Evolutionary conservation across 305 asterid genomes (phyloP).

Genomic region (Andrographis paniculata): DNA sequence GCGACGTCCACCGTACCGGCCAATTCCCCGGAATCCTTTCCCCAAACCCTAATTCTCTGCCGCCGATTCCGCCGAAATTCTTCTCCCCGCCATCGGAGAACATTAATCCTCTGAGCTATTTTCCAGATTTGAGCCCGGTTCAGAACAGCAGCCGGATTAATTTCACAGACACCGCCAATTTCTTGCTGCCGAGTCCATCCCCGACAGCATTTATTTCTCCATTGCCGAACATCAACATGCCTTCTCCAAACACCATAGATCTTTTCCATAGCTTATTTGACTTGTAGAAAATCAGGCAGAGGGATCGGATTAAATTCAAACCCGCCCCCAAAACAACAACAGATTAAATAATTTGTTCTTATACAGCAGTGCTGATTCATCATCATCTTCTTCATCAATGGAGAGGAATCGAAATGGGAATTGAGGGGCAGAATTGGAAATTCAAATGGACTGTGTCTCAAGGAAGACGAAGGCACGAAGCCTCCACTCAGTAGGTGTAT

Average conservation of each 20-base stretch:
- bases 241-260: conserved; percentile 70
- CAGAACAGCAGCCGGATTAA: conserved; percentile 32
- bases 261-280: conserved; percentile 61
- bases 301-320: too few relatives aligned
- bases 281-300: conserved; percentile 14
- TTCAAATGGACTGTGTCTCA: conserved; percentile 10
- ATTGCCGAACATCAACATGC: conserved; percentile 39
- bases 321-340: too few relatives aligned
- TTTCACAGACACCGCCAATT: conserved; percentile 37
- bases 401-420: too few relatives aligned
- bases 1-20: conserved; percentile 31
- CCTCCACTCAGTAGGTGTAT: too few relatives aligned
- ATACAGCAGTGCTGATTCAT: neutral
- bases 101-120: conserved; percentile 31
- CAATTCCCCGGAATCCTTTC: conserved; percentile 73
- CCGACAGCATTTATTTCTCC: conserved; percentile 35
- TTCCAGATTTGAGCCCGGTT: conserved; percentile 62
- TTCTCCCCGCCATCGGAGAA: conserved; percentile 57
- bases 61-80: conserved; percentile 65
- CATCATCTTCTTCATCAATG: neutral
- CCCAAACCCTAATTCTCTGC: conserved; percentile 76
- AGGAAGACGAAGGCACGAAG: too few relatives aligned
- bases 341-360: too few relatives aligned
- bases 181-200: conserved; percentile 54
- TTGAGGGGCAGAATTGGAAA: conserved; percentile 25